Percentiles rank a stretch among this genome's conserved stretches.
These are phyloP conservation scores for Backusella circina DNA, from an alignment of 192 early-diverging fungal genomes.

Conservation along the genomic window DNA sequence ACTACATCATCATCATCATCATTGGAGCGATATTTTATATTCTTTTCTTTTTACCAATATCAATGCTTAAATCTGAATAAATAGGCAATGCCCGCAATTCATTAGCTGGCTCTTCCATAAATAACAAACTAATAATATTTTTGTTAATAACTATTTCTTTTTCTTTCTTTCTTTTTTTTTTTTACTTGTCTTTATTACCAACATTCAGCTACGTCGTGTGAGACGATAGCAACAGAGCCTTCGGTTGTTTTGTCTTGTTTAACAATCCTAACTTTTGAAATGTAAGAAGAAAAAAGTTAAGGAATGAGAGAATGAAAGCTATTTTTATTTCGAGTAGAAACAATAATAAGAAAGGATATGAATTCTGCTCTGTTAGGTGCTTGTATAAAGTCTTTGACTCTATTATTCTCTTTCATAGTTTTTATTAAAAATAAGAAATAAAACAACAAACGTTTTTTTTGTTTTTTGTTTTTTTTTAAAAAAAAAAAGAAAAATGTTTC, in stretches of 20 bases:
- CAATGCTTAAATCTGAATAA: background rate
- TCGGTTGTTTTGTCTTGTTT: background rate
- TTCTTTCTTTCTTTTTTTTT: too few species aligned
- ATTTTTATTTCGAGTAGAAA: background rate
- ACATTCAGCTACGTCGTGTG: background rate
- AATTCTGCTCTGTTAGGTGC: slow-evolving; percentile 3
- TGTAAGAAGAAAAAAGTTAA: background rate
- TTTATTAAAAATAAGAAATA: background rate
- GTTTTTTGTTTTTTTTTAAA: too few species aligned
- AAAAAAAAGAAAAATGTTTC: background rate
- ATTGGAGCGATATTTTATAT: background rate
- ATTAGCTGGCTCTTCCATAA: background rate
- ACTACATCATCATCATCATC: background rate
- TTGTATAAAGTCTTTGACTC: background rate
- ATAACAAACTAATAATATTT: background rate
- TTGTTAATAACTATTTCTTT: background rate
- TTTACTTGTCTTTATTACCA: too few species aligned
- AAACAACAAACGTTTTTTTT: too few species aligned
- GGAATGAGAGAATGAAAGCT: background rate
- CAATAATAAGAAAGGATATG: slow-evolving; percentile 21
- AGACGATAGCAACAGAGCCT: background rate
- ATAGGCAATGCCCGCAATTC: background rate
- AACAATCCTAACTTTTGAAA: background rate
- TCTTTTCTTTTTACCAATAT: background rate
- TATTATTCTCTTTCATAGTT: background rate